Evolutionary conservation across 2,329 filamentous ascomycete genomes (phyloP).

Genomic region (Colletotrichum sidae): DNA sequence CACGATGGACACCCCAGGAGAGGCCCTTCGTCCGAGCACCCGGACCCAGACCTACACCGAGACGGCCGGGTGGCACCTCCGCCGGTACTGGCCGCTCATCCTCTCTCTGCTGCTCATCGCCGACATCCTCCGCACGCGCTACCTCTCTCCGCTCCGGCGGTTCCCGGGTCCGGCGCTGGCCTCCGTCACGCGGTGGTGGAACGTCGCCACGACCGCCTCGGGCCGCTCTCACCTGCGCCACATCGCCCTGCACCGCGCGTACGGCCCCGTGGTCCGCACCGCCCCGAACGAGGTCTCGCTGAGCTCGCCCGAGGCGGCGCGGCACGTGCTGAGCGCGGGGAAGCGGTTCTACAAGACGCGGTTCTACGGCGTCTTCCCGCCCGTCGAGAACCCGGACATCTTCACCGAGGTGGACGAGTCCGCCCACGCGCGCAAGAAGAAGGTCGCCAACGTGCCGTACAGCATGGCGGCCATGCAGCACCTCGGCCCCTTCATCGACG

Average conservation of each 20-base stretch:
- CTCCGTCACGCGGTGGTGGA: conserved; percentile 58
- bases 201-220: conserved; percentile 50
- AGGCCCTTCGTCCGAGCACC: neutral
- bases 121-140: conserved; percentile 59
- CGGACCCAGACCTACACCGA: conserved; percentile 12
- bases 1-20: conserved; percentile 10
- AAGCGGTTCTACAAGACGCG: conserved; percentile 65
- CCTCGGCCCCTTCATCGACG: conserved; percentile 62
- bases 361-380: conserved; percentile 66
- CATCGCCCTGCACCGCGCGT: conserved; percentile 52
- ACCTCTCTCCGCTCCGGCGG: conserved; percentile 70
- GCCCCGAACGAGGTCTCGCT: conserved; percentile 43
- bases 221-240: conserved; percentile 56
- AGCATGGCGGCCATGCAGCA: conserved; percentile 66
- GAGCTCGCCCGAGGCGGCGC: conserved; percentile 52
- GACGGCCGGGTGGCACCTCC: conserved; percentile 12
- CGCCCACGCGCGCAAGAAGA: conserved; percentile 67
- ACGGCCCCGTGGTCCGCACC: conserved; percentile 48
- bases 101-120: conserved; percentile 46
- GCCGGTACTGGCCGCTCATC: conserved; percentile 56
- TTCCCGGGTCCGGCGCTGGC: conserved; percentile 81
- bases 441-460: conserved; percentile 63
- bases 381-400: conserved; percentile 67
- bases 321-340: conserved; percentile 59
- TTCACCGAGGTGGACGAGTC: conserved; percentile 67